phyloP scores from a whole-genome alignment of 139 green algal genomes.

The Closterium sp. region DNA sequence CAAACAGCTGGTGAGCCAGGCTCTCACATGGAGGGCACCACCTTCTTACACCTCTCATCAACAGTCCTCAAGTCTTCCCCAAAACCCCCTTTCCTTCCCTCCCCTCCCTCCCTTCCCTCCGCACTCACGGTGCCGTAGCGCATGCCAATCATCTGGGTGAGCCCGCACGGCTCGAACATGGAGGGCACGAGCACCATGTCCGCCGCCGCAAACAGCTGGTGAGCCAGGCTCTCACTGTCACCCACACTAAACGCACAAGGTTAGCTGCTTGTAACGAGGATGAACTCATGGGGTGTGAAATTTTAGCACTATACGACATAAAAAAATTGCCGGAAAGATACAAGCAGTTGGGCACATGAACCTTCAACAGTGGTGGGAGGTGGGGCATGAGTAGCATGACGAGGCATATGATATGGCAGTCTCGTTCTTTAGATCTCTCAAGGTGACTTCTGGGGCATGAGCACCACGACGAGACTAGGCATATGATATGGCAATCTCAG shows the following conservation, averaged over 20 bases:
- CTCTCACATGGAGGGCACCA: background rate
- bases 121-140: constrained; percentile 59
- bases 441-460: too few species aligned
- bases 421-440: too few species aligned
- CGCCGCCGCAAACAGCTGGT: constrained; percentile 85
- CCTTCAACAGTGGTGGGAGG: background rate
- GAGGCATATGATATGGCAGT: too few species aligned
- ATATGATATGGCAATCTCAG: too few species aligned
- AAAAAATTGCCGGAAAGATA: too few species aligned
- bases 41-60: constrained; percentile 51
- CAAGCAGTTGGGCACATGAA: background rate
- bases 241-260: too few species aligned
- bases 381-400: too few species aligned
- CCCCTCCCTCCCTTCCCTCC: too few species aligned
- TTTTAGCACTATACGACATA: background rate
- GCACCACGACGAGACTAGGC: too few species aligned
- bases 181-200: constrained; percentile 92
- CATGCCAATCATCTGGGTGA: constrained; percentile 88
- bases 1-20: constrained; percentile 86
- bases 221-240: constrained; percentile 74
- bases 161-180: constrained; percentile 95
- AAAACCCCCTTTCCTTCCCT: too few species aligned
- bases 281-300: background rate
- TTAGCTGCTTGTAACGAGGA: too few species aligned
- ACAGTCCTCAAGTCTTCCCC: too few species aligned